Evolutionary conservation across 148 eudicot species (phyloP).

Genomic region (Camellia granthamiana): DNA sequence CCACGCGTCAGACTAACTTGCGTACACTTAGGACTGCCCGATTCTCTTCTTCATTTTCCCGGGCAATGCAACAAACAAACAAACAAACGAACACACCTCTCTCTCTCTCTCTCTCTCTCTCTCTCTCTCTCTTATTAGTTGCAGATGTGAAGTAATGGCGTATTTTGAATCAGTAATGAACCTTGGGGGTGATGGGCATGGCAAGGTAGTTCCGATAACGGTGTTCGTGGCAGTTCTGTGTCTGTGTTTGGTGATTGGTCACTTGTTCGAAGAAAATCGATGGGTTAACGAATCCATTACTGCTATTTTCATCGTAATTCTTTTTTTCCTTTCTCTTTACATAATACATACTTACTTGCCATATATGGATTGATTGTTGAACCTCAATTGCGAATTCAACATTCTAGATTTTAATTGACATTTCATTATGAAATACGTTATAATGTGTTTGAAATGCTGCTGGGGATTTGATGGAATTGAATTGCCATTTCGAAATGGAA

Average conservation of each 20-base stretch:
- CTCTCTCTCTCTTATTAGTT: neutral
- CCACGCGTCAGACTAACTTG: no score
- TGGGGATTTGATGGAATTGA: neutral
- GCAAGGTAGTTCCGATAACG: conserved; percentile 60
- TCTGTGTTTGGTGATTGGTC: conserved; percentile 70
- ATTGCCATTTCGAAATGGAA: no score
- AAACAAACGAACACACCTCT: no score
- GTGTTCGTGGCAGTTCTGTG: conserved; percentile 68
- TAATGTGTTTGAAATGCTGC: neutral
- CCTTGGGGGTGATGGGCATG: conserved; percentile 37
- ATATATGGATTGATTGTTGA: neutral
- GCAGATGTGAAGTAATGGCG: conserved; percentile 6
- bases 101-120: conserved; percentile 5
- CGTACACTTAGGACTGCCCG: no score
- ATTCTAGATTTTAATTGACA: neutral
- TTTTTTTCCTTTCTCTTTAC: neutral
- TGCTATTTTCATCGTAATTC: conserved; percentile 63
- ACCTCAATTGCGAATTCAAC: no score
- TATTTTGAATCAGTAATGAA: neutral
- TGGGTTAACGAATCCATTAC: conserved; percentile 95
- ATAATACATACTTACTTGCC: no score
- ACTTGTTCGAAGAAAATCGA: conserved; percentile 75
- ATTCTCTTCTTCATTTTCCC: no score
- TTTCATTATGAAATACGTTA: neutral
- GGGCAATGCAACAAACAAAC: no score